Base-by-base conservation (phyloP, 768 basidiomycete genomes). In the Lactifluus echinatus region DNA sequence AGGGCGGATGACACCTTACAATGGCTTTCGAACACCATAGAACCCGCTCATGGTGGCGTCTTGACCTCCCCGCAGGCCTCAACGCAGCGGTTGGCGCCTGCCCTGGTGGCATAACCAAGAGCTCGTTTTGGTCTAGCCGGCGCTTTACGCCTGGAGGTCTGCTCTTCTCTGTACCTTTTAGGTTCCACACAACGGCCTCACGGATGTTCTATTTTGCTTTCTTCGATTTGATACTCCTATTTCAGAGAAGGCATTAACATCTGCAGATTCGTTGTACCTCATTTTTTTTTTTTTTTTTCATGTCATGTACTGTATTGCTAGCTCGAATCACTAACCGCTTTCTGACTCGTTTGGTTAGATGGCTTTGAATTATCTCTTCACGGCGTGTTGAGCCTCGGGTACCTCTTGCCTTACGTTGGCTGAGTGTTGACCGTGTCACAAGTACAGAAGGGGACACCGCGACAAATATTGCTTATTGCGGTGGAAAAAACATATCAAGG, bases 291-390 rank as follows among this genome's bases (percentile, higher is more conserved):
- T n/a, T n/a, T n/a, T n/a, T n/a, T n/a, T n/a, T n/a, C n/a, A n/a
- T n/a, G n/a, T 36, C 8, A 44, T 55, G 45, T 53, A 26, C 34
- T 59, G 57, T 59, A 59, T 59, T 59, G 43, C 37, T 55, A 59
- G 36, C 23, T 44, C 28, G n/a, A 29, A 19, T 42, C 51, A 14
- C 24, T 39, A 42, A 5, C 46, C 45, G n/a, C 56, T 34, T 52
- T 42, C 21, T 46, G 33, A 50, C 24, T 29, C 28, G 28, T 49
- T 34, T 54, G 53, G 46, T 48, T 55, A 59, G 57, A 49, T 40
- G 7, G 24, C 53, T 37, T 49, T 33, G 33, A 39, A 50, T 45
- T 37, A 58, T 40, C 29, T 33, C 40, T 29, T 44, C 34, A n/a
- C 31, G 11, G 7, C 47, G n/a, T 17, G 19, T 33, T 29, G 55